phyloP scores from a whole-genome alignment of 2,329 filamentous ascomycete genomes.

The Gyromitra esculenta region DNA sequence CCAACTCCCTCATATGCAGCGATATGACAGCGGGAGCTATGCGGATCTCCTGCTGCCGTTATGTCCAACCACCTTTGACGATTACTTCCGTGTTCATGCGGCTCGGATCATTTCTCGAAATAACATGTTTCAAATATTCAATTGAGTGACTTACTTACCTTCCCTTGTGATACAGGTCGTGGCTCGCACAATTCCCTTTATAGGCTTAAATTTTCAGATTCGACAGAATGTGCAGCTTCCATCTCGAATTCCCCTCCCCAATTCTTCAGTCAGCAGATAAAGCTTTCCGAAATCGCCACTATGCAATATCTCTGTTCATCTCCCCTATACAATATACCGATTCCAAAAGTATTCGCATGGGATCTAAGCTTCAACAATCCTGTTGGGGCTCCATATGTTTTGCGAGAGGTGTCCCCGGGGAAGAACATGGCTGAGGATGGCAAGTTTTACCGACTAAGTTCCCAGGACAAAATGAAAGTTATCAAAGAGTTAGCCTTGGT shows the following conservation, averaged over 20 bases:
- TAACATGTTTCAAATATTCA: conserved; percentile 43
- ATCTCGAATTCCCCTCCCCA: conserved; percentile 54
- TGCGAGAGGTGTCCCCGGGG: conserved; percentile 54
- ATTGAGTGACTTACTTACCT: conserved; percentile 39
- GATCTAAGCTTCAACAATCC: conserved; percentile 53
- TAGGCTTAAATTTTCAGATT: conserved; percentile 53
- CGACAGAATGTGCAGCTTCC: conserved; percentile 54
- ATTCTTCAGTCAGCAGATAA: conserved; percentile 53
- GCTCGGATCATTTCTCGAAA: conserved; percentile 27
- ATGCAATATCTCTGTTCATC: conserved; percentile 55
- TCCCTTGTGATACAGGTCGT: conserved; percentile 47
- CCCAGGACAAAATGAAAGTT: conserved; percentile 52
- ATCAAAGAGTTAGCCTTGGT: conserved; percentile 53
- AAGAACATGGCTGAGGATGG: conserved; percentile 55
- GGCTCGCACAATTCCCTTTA: conserved; percentile 55
- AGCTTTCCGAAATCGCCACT: conserved; percentile 55
- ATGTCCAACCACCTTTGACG: conserved; percentile 32
- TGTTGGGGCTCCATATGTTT: conserved; percentile 55
- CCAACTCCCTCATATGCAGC: conserved; percentile 23
- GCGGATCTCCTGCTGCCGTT: conserved; percentile 12
- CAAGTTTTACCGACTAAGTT: conserved; percentile 50
- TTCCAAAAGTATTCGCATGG: conserved; percentile 53
- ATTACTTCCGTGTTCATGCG: conserved; percentile 36
- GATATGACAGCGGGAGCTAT: conserved; percentile 34
- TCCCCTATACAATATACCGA: conserved; percentile 52